A percentile compares a stretch with the other conserved stretches of the same genome.
These are phyloP conservation scores for Trichoderma brevicompactum DNA, from an alignment of 2,329 filamentous ascomycete genomes.

Conservation along the genomic window DNA sequence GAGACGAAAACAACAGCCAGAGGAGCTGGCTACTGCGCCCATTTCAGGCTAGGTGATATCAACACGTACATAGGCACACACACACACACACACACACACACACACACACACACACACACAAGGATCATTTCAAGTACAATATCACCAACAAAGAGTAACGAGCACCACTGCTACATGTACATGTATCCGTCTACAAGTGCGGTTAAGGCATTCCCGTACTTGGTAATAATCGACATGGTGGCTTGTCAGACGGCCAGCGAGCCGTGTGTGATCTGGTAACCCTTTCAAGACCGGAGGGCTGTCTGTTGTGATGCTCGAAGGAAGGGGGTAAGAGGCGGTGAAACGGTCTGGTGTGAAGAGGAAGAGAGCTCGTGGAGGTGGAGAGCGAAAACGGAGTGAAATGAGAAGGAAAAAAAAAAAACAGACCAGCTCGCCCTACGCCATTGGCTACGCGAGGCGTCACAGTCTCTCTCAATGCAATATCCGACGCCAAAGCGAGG, in stretches of 20 bases:
- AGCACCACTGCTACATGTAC: background rate
- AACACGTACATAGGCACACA: background rate
- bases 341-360: slow-evolving; percentile 15
- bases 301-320: slow-evolving; percentile 10
- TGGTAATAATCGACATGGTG: slow-evolving; percentile 20
- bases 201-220: background rate
- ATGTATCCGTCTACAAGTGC: background rate
- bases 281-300: background rate
- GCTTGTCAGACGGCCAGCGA: slow-evolving; percentile 5
- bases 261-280: slow-evolving; percentile 6
- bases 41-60: slow-evolving; percentile 12
- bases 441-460: slow-evolving; percentile 17
- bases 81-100: too few species aligned
- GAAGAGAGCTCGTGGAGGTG: slow-evolving; percentile 1
- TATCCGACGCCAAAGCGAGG: slow-evolving; percentile 8
- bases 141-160: background rate
- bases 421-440: background rate
- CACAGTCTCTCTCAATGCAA: slow-evolving; percentile 6
- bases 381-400: slow-evolving; percentile 1
- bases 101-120: background rate
- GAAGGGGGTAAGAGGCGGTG: slow-evolving; percentile 28
- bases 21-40: background rate
- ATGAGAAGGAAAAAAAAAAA: background rate
- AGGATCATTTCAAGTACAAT: background rate
- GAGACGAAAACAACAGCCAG: slow-evolving; percentile 7